Evolutionary conservation across 2,329 filamentous ascomycete genomes (phyloP), one percentile per base, ranked within the genome.

Genomic region (Neofusicoccum sp.): DNA sequence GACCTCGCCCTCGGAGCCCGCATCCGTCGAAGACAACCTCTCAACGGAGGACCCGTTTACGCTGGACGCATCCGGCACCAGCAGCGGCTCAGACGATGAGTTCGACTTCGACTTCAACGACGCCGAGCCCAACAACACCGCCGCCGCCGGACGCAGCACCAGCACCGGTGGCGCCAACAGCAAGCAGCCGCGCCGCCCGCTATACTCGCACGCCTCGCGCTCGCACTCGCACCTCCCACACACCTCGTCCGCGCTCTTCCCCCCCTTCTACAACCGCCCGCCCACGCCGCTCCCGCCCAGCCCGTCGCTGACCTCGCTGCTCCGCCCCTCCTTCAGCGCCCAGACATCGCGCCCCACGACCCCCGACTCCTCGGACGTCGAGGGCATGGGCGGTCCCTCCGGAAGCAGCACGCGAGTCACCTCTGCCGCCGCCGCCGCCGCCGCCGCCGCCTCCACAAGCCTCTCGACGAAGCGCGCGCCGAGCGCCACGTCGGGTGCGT

Each of bases 251-350:
- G 66, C 68, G 6, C 68, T 79, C 64, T 89, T 88, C 73, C 95
- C 95, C 28, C 95, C 95, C 14, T 98, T 98, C 80, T 99, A 99
- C 80, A 96, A 96, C 65, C 87, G 93, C 3, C 95, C 95, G n/a
- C 95, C 95, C 0, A 97, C 92, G 2, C 93, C 95, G 3, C 82
- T 98, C 0, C 95, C 95, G 0, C 93, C 93, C 0, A 96, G 92
- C 0, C 95, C 95, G 0, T 96, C 91, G 1, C 79, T 99, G 65
- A 98, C 93, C 0, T 96, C 92, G 11, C 86, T 99, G 20, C 84
- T 98, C 6, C 89, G 93, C 11, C 86, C 86, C 2, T 81, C 83
- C 0, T 88, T 88, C 72, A 85, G 81, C 58, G 70, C 71, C 0
- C 70, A 72, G 3, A 72, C 91, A 3, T 96, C 91, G 28, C 85